A percentile compares a stretch with the other conserved stretches of the same genome.
phyloP scores from a whole-genome alignment of 2,329 filamentous ascomycete species.

The Zymoseptoria passerinii region DNA sequence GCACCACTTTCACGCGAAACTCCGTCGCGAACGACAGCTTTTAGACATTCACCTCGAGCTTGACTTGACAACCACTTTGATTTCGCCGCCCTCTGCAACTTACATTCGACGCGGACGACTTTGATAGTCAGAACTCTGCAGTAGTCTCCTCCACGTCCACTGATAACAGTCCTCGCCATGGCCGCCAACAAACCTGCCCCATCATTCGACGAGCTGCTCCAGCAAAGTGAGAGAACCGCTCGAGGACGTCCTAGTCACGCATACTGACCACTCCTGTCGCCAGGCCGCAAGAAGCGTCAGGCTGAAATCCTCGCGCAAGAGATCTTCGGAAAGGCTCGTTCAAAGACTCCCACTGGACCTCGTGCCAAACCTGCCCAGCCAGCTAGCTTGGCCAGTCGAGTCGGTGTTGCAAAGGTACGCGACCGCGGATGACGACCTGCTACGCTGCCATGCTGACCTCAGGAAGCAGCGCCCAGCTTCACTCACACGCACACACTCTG shows the following conservation, averaged over 20 bases:
- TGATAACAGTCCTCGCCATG: slow-evolving; percentile 4
- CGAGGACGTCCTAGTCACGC: neutral
- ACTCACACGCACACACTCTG: slow-evolving; percentile 19
- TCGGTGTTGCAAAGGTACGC: slow-evolving; percentile 63
- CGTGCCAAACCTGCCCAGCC: slow-evolving; percentile 30
- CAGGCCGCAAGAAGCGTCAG: slow-evolving; percentile 19
- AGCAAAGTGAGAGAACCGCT: slow-evolving; percentile 13
- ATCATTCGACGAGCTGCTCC: slow-evolving; percentile 16
- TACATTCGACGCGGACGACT: no score
- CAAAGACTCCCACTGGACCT: slow-evolving; percentile 47
- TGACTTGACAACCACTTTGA: no score
- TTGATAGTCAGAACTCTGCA: no score
- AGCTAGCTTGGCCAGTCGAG: slow-evolving; percentile 60
- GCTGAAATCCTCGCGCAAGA: slow-evolving; percentile 51
- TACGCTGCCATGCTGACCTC: neutral
- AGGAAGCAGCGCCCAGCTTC: slow-evolving; percentile 20
- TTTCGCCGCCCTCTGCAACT: no score
- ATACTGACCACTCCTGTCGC: neutral
- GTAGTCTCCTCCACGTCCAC: neutral
- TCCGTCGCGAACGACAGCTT: no score
- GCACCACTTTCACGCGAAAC: no score
- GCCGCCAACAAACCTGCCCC: slow-evolving; percentile 8
- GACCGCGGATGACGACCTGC: neutral
- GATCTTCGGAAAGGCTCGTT: slow-evolving; percentile 56
- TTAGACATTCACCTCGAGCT: no score